Base-by-base conservation (phyloP, 139 green algal genomes). In the Haematococcus sp. region DNA sequence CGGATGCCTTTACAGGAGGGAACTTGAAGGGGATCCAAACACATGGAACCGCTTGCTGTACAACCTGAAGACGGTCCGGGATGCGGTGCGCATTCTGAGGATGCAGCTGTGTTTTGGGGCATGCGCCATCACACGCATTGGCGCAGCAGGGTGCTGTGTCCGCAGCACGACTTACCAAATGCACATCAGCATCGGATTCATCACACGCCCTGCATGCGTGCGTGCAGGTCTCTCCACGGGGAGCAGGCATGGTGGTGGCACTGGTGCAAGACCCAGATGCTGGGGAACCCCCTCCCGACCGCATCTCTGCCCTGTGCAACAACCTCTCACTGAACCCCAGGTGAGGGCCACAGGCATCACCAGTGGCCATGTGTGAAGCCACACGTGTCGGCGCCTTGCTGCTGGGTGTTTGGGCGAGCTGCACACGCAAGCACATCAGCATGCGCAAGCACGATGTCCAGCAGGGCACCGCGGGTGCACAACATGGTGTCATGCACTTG, bases 41-140 rank as follows among this genome's bases (percentile, higher is more conserved):
- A 70, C 76, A 49, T 81, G 61, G 61, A 81, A 76, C 63, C 46
- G 68, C 35, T 69, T 81, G 69, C 55, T 81, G 31, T 72, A 81
- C 70, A 61, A 52, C 15, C 76, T 81, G n/a, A 76, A 76, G 27
- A 65, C 43, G 4, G 55, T 81, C 9, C 61, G 60, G 32, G 69
- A 76, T 33, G 61, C 54, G 58, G 58, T 65, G 30, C 22, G 58
- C 25, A 35, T 33, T 4, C 11, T 34, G 58, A 16, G 15, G 15
- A 64, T 67, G 43, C 65, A 64, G 44, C 67, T 71, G 46, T 55
- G 46, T 13, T 55, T 23, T 23, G 54, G 68, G 44, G n/a, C n/a
- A n/a, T n/a, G n/a, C n/a, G n/a, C n/a, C n/a, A n/a, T n/a, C n/a
- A n/a, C n/a, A n/a, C n/a, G n/a, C n/a, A n/a, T n/a, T n/a, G n/a